Evolutionary conservation across 2,329 filamentous ascomycete genomes (phyloP).

Genomic region (Colletotrichum kahawae): DNA sequence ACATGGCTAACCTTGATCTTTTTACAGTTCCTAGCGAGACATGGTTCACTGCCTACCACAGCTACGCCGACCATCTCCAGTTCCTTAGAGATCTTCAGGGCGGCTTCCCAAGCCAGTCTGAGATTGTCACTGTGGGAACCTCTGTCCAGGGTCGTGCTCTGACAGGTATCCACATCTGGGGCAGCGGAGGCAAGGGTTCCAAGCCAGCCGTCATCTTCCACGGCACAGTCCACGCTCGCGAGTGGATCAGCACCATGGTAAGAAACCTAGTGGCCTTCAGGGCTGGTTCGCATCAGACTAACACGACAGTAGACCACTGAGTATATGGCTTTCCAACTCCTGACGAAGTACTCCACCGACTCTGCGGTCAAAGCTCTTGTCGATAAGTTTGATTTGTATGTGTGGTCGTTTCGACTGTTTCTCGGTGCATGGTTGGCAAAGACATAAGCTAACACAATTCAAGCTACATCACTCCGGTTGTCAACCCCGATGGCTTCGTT

Average conservation of each 20-base stretch:
- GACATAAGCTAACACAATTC: rapidly evolving
- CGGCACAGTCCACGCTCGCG: slow-evolving; percentile 57
- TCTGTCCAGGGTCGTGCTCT: slow-evolving; percentile 58
- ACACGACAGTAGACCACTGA: slow-evolving; percentile 43
- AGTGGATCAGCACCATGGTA: slow-evolving; percentile 60
- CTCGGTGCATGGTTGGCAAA: rapidly evolving
- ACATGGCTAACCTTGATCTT: background rate
- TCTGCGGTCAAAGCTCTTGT: slow-evolving; percentile 46
- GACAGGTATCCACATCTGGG: slow-evolving; percentile 65
- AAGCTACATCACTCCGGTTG: slow-evolving; percentile 54
- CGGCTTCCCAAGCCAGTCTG: slow-evolving; percentile 46
- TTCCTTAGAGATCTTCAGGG: slow-evolving; percentile 51
- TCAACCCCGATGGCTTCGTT: slow-evolving; percentile 55
- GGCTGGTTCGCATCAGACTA: background rate
- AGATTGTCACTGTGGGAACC: slow-evolving; percentile 53
- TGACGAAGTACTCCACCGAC: slow-evolving; percentile 41
- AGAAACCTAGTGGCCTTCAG: slow-evolving; percentile 36
- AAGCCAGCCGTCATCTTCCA: slow-evolving; percentile 59
- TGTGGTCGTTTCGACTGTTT: background rate
- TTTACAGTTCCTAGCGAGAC: slow-evolving; percentile 24
- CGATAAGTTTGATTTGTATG: slow-evolving; percentile 59
- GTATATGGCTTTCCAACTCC: slow-evolving; percentile 51
- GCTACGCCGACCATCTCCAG: slow-evolving; percentile 53
- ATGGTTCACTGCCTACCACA: slow-evolving; percentile 61
- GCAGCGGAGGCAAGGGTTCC: slow-evolving; percentile 43